These are phyloP conservation scores for Barbarea vulgaris DNA, from an alignment of 345 rosid genomes.

Conservation along the genomic window DNA sequence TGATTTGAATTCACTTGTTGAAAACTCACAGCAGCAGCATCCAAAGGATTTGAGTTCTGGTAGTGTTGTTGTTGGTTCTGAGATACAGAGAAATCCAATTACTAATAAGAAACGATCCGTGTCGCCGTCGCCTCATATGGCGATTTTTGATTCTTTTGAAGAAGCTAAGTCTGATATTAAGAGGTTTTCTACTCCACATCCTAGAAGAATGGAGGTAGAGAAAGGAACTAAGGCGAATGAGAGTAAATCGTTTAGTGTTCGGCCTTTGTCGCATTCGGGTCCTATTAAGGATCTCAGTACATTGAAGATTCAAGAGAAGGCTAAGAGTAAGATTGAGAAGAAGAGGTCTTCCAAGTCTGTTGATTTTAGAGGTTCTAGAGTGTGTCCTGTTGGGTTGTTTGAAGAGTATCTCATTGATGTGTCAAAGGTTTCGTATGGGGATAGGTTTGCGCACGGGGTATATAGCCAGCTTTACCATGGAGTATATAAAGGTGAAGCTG, in stretches of 20 bases:
- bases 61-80: constrained; percentile 24
- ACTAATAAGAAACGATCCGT: constrained; percentile 60
- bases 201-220: constrained; percentile 47
- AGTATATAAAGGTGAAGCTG: constrained; percentile 64
- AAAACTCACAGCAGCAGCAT: constrained; percentile 28
- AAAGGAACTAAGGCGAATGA: constrained; percentile 43
- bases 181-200: constrained; percentile 72
- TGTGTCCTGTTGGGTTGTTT: constrained; percentile 55
- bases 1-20: constrained; percentile 36
- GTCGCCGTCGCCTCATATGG: constrained; percentile 60
- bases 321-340: constrained; percentile 55
- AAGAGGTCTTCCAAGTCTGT: constrained; percentile 68
- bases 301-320: constrained; percentile 50
- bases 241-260: constrained; percentile 25
- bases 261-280: constrained; percentile 43
- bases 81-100: constrained; percentile 39
- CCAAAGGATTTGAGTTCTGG: background rate
- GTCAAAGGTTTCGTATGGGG: constrained; percentile 65
- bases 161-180: constrained; percentile 61
- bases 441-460: constrained; percentile 69
- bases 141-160: constrained; percentile 54
- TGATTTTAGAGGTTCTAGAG: constrained; percentile 60
- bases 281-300: constrained; percentile 56
- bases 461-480: constrained; percentile 80
- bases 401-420: constrained; percentile 62